Conservation (phyloP, 192 early-diverging fungal species). For the Coemansia sp. region DNA sequence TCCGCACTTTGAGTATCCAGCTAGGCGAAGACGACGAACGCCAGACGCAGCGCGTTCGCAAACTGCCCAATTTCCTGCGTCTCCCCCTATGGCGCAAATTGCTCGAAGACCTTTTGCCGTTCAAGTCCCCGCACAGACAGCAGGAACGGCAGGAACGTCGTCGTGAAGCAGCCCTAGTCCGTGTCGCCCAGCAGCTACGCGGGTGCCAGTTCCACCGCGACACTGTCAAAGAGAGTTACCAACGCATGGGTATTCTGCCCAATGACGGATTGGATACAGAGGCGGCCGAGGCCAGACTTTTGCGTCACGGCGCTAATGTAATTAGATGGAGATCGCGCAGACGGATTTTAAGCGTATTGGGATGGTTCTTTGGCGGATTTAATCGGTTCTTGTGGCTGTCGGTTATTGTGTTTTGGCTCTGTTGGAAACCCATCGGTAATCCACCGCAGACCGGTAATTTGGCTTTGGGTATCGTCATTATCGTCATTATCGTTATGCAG, state of each 20-base stretch:
- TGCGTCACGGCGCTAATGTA: slow-evolving; percentile 21
- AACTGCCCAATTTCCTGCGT: slow-evolving; percentile 6
- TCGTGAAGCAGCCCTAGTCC: slow-evolving; percentile 18
- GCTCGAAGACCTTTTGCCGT: slow-evolving; percentile 32
- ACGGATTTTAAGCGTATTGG: neutral
- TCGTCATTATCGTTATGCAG: slow-evolving; percentile 69
- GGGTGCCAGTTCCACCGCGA: slow-evolving; percentile 22
- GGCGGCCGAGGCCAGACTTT: slow-evolving; percentile 17
- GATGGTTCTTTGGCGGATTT: slow-evolving; percentile 70
- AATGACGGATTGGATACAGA: slow-evolving; percentile 20
- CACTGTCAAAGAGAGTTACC: slow-evolving; percentile 16
- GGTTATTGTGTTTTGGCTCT: slow-evolving; percentile 65
- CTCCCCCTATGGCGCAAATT: slow-evolving; percentile 31
- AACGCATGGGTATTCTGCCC: slow-evolving; percentile 28
- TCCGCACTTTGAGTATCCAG: slow-evolving; percentile 54
- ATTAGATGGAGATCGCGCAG: slow-evolving; percentile 12
- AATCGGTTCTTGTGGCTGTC: slow-evolving; percentile 70
- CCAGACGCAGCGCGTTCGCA: slow-evolving; percentile 1
- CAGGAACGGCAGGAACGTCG: slow-evolving; percentile 29
- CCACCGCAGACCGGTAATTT: slow-evolving; percentile 61
- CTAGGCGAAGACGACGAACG: slow-evolving; percentile 24
- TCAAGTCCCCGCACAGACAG: slow-evolving; percentile 39
- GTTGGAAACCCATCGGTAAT: slow-evolving; percentile 65
- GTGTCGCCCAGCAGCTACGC: slow-evolving; percentile 35
- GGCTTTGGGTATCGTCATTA: slow-evolving; percentile 61